Percentiles rank a stretch among this genome's conserved stretches.
Conservation (phyloP, 75 land plant species). For the Isoetes taiwanensis region DNA sequence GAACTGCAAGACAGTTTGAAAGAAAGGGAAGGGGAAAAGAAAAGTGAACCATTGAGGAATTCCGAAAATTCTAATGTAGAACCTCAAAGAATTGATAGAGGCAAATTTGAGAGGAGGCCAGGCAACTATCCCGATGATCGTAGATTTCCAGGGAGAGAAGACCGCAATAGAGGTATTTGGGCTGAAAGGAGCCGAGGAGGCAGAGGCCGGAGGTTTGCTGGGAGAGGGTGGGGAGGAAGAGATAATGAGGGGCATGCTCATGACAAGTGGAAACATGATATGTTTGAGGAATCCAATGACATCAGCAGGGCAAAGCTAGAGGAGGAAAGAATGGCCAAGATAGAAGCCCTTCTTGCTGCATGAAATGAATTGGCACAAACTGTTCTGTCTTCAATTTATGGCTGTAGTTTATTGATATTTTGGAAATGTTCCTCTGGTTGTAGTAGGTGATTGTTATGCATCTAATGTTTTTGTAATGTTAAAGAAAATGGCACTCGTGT, state of each 20-base stretch:
- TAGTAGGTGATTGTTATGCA: no score
- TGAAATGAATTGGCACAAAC: not conserved
- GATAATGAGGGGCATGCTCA: slow-evolving; percentile 9
- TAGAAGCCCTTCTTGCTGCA: slow-evolving; percentile 46
- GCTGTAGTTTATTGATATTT: no score
- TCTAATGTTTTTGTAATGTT: no score
- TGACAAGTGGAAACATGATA: slow-evolving; percentile 74
- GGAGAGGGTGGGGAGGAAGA: slow-evolving; percentile 7
- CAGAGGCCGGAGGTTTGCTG: slow-evolving; percentile 24
- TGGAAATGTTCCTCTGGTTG: no score
- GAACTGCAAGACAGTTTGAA: not conserved
- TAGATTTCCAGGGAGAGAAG: slow-evolving; percentile 10
- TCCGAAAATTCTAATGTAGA: no score
- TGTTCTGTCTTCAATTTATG: no score
- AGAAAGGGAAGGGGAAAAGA: slow-evolving; percentile 19
- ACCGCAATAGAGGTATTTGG: slow-evolving; percentile 19
- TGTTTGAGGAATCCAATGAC: slow-evolving; percentile 40
- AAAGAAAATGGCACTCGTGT: no score
- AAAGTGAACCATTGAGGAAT: no score
- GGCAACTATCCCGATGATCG: slow-evolving; percentile 8
- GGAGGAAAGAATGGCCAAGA: slow-evolving; percentile 63
- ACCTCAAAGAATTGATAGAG: no score
- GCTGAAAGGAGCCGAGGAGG: slow-evolving; percentile 28
- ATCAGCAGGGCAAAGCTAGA: slow-evolving; percentile 50
- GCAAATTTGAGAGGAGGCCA: slow-evolving; percentile 21